Conservation (phyloP, 345 rosid genomes). For the Toxicodendron radicans region DNA sequence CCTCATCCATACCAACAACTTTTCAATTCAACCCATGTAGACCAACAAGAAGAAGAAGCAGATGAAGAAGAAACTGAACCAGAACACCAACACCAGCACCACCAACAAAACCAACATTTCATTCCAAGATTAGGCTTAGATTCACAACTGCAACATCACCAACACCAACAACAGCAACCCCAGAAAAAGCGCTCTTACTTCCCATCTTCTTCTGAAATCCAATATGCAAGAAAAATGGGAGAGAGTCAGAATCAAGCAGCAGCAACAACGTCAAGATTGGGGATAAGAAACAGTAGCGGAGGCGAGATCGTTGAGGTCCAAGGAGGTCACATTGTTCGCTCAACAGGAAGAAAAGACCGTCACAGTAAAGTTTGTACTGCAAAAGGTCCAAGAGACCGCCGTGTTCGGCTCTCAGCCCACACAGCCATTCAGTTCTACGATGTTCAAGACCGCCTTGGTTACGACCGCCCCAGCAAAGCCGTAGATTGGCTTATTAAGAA, state of each 20-base stretch:
- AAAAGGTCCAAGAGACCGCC: constrained; percentile 93
- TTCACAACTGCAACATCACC: constrained; percentile 20
- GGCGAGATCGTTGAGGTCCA: constrained; percentile 87
- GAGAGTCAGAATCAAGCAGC: constrained; percentile 43
- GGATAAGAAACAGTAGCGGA: constrained; percentile 43
- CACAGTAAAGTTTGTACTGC: constrained; percentile 96
- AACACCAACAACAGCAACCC: constrained; percentile 30
- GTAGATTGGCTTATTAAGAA: constrained; percentile 92
- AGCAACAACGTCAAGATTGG: constrained; percentile 50
- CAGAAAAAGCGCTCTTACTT: constrained; percentile 41
- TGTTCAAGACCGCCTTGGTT: constrained; percentile 91
- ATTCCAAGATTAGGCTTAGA: constrained; percentile 33
- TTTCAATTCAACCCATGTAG: constrained; percentile 33
- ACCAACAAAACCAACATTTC: constrained; percentile 31
- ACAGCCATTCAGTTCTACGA: constrained; percentile 98
- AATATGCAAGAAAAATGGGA: constrained; percentile 59
- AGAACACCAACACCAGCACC: constrained; percentile 14
- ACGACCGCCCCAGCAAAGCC: constrained; percentile 94
- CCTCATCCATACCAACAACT: constrained; percentile 15
- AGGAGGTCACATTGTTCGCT: constrained; percentile 94
- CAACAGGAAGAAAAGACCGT: constrained; percentile 82
- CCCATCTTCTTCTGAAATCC: constrained; percentile 27
- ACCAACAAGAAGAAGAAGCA: constrained; percentile 13
- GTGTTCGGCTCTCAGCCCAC: constrained; percentile 89
- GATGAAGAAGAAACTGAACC: constrained; percentile 16